These are phyloP conservation scores for Corylus americana DNA, from an alignment of 306 rosid species.

Conservation along the genomic window DNA sequence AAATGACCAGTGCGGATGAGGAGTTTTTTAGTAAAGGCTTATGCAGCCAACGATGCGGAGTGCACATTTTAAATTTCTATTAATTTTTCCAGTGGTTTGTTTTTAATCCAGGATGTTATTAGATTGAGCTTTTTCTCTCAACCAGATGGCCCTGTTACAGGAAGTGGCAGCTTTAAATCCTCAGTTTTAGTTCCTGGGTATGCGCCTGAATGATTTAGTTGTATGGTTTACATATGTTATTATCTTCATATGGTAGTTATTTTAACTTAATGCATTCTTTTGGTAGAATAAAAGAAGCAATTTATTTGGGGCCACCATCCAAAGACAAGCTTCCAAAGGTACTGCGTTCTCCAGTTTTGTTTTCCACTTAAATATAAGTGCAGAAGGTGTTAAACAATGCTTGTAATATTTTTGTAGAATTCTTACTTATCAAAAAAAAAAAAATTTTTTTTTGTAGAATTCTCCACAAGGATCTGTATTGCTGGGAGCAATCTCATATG, in stretches of 20 bases:
- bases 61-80: slow-evolving; percentile 3
- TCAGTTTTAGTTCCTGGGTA: slow-evolving; percentile 85
- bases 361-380: slow-evolving; percentile 16
- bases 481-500: slow-evolving; percentile 84
- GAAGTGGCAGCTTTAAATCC: slow-evolving; percentile 77
- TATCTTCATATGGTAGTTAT: slow-evolving; percentile 27
- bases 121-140: slow-evolving; percentile 81
- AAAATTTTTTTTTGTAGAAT: slow-evolving; percentile 44
- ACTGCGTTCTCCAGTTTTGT: slow-evolving; percentile 8
- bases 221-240: slow-evolving; percentile 18
- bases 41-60: not conserved
- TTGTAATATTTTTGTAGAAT: slow-evolving; percentile 50
- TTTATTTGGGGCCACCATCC: slow-evolving; percentile 83
- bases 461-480: slow-evolving; percentile 80
- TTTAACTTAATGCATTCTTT: slow-evolving; percentile 24
- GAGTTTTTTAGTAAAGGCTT: not conserved
- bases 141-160: slow-evolving; percentile 90
- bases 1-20: not conserved
- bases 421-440: slow-evolving; percentile 1
- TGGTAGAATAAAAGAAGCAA: slow-evolving; percentile 78
- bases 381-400: slow-evolving; percentile 10
- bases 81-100: slow-evolving; percentile 5
- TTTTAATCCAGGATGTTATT: slow-evolving; percentile 60
- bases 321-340: slow-evolving; percentile 96
- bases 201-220: slow-evolving; percentile 33